Base-by-base conservation (phyloP, 2,329 filamentous ascomycete genomes). In the Cladosporium sp. region DNA sequence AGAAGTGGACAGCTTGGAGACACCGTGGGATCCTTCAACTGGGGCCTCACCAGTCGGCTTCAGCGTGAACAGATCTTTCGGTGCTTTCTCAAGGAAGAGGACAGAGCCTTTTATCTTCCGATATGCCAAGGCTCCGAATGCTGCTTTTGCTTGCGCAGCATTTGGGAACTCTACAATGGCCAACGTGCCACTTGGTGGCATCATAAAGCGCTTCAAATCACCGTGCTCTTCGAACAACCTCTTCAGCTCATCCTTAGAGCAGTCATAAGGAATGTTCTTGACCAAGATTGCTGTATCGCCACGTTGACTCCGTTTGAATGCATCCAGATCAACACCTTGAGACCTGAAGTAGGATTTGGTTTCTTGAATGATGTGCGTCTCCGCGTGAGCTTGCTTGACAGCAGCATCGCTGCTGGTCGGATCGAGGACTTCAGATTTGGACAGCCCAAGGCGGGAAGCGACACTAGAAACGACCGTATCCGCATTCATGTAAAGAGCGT, bases 401-500 rank as follows among this genome's bases (percentile, higher is more conserved):
- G 89, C 92, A 54, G 92, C 90, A 71, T 96, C 90, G 52, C 92
- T 84, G 54, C 89, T 95, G 3, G 92, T 95, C n/a, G 92, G 93
- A 71, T 98, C 92, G 43, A 98, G 78, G 53, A 98, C 73, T 63
- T 95, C 90, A 9, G 89, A 85, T 74, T 98, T 98, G 52, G 87
- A 86, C 53, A 98, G 82, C 43, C 92, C 91, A 53, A 98, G 78
- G 50, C 91, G 86, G 65, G 85, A 83, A 44, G 93, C 89, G 56
- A 95, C 83, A 5, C 91, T 95, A 45, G 88, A 84, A 72, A 96
- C 91, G 49, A 98, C 90, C 46, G 93, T 89, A 74, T 98, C 91
- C 67, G 68, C 87, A 71, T 87, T 96, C 87, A 98, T 95, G 71
- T 93, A 98, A n/a, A 98, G 77, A n/a, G 91, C 92, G 74, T 98